A percentile compares a stretch with the other conserved stretches of the same genome.
These are phyloP conservation scores for Apiotrichum veenhuisii DNA, from an alignment of 1,284 basidiomycete genomes.

Conservation along the genomic window DNA sequence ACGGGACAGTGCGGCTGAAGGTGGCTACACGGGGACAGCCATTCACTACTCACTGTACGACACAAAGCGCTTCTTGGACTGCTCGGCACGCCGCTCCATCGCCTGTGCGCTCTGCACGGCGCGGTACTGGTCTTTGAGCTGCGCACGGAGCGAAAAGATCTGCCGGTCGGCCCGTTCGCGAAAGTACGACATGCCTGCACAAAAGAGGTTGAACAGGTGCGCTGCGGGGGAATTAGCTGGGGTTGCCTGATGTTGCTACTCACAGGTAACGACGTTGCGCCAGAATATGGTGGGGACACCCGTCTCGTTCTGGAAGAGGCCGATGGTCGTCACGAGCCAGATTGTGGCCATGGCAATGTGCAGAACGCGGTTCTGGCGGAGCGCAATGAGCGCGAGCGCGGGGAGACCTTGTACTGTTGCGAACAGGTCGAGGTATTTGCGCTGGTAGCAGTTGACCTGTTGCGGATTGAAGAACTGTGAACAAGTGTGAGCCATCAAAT, in stretches of 20 bases:
- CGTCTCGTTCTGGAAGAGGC: background rate
- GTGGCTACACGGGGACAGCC: background rate
- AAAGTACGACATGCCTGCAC: conserved; percentile 46
- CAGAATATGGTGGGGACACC: background rate
- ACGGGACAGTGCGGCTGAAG: background rate
- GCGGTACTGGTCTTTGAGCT: conserved; percentile 67
- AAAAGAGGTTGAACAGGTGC: conserved; percentile 41
- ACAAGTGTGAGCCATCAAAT: background rate
- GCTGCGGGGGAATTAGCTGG: conserved; percentile 19
- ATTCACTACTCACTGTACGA: conserved; percentile 62
- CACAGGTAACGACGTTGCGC: background rate
- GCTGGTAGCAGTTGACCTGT: background rate
- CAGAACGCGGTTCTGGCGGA: conserved; percentile 65
- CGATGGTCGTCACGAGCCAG: conserved; percentile 53
- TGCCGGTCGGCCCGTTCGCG: conserved; percentile 57
- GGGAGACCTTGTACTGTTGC: conserved; percentile 55
- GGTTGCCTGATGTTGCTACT: background rate
- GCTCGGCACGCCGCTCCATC: conserved; percentile 72
- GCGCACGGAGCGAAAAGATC: conserved; percentile 61
- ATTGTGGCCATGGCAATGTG: conserved; percentile 59
- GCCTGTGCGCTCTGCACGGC: conserved; percentile 80
- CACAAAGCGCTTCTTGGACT: conserved; percentile 72
- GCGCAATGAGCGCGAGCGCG: conserved; percentile 70
- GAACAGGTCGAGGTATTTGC: conserved; percentile 8
- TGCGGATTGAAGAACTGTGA: background rate